Evolutionary conservation across 257 asterid genomes (phyloP).

Genomic region (Plantago elongata): DNA sequence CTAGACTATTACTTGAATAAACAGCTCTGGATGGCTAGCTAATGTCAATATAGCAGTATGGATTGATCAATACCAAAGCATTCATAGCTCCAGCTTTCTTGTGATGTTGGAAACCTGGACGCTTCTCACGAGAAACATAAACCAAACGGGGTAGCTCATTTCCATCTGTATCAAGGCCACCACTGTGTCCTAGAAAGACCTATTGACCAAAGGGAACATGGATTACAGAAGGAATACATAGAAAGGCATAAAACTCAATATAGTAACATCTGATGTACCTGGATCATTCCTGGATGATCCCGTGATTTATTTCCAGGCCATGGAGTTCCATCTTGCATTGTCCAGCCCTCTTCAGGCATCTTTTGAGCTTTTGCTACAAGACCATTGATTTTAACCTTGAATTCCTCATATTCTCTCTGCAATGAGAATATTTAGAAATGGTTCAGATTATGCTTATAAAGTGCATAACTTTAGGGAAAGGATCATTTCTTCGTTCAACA

Average conservation of each 20-base stretch:
- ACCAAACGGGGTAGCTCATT: slow-evolving; percentile 76
- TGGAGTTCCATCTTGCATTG: slow-evolving; percentile 76
- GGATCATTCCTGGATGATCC: slow-evolving; percentile 78
- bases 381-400: slow-evolving; percentile 63
- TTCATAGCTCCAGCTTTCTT: slow-evolving; percentile 88
- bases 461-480: too few species aligned
- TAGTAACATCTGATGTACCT: slow-evolving; percentile 25
- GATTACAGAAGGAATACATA: slow-evolving; percentile 12
- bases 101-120: slow-evolving; percentile 87
- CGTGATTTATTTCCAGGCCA: slow-evolving; percentile 79
- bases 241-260: not conserved
- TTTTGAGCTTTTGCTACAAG: slow-evolving; percentile 73
- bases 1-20: slow-evolving; percentile 5
- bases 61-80: slow-evolving; percentile 48
- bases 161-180: slow-evolving; percentile 71
- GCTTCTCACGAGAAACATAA: slow-evolving; percentile 80
- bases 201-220: slow-evolving; percentile 8
- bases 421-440: slow-evolving; percentile 3
- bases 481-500: too few species aligned
- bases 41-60: too few species aligned
- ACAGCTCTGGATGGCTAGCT: not conserved
- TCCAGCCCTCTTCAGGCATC: slow-evolving; percentile 89
- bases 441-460: too few species aligned
- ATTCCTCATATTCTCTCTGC: slow-evolving; percentile 79
- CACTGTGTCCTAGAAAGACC: slow-evolving; percentile 77